Base-by-base conservation (phyloP, 768 basidiomycete species). In the Lentinula edodes region DNA sequence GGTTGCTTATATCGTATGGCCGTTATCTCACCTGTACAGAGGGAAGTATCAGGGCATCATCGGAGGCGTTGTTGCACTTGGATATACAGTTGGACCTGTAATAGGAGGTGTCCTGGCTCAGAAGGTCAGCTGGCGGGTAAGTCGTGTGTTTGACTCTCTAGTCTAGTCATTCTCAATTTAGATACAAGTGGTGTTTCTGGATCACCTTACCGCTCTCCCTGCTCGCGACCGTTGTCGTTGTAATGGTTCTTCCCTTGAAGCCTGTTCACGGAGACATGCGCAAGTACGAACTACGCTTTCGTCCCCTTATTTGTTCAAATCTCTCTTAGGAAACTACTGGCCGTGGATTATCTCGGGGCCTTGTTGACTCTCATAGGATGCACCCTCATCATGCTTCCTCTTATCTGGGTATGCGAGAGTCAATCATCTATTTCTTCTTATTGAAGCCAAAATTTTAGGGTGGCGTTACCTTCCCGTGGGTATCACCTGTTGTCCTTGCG, bases 21-120 rank as follows among this genome's bases (percentile, higher is more conserved):
- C 39, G 7, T 39, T 16, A 62, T 56, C 53, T 16, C 62, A 46
- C 15, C 45, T 56, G 2, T 15, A 23, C 28, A 86, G 85, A 64
- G 89, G 89, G 28, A 90, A 90, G 73, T 91, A 90, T 66, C 87
- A 89, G 66, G 90, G 90, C 1, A 87, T 90, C 39, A 85, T 88
- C 20, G 83, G 85, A 3, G 83, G 78, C 5, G 72, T 78, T 7
- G 71, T 78, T 18, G 84, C 85, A 0, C 71, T 87, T 10, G 85
- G 87, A 3, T 89, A 85, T 66, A 80, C 83, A 0, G 76, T 88
- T 5, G 89, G 89, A 0, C 89, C 89, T 0, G 74, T 88, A 0
- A 74, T 90, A 4, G 89, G 89, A 5, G 89, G 90, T 58, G 79
- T 80, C 0, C 71, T 91, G 42, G 78, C 85, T 3, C 76, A 89